Evolutionary conservation across 306 rosid genomes (phyloP).

Genomic region (Quercus gilva): DNA sequence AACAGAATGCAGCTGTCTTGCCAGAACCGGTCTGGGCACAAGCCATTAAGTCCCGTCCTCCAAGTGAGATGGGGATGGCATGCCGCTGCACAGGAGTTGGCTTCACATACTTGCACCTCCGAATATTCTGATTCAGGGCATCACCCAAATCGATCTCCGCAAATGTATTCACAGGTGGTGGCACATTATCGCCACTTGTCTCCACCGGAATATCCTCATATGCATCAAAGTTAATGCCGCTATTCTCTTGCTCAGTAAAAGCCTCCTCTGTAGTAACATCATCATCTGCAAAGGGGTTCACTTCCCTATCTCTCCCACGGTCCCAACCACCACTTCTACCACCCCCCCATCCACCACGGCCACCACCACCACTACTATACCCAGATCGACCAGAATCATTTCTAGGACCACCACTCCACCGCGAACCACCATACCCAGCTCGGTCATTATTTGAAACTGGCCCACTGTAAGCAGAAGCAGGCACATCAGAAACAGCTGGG

Average conservation of each 20-base stretch:
- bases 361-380: constrained; percentile 38
- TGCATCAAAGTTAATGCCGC: constrained; percentile 77
- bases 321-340: constrained; percentile 64
- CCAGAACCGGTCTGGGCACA: constrained; percentile 96
- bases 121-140: constrained; percentile 66
- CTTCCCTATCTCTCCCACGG: constrained; percentile 68
- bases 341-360: constrained; percentile 54
- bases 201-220: constrained; percentile 90
- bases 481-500: constrained; percentile 35
- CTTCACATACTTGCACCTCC: constrained; percentile 77
- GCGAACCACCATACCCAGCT: constrained; percentile 38
- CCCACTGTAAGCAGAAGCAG: constrained; percentile 44
- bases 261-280: constrained; percentile 46
- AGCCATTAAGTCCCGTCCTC: constrained; percentile 83
- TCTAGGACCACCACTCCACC: constrained; percentile 47
- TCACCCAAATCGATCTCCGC: constrained; percentile 89
- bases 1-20: constrained; percentile 90
- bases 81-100: constrained; percentile 92
- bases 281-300: constrained; percentile 64
- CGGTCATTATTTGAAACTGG: constrained; percentile 35
- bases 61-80: constrained; percentile 82
- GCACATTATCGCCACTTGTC: constrained; percentile 76
- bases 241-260: constrained; percentile 51
- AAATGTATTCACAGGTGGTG: constrained; percentile 74
- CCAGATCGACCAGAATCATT: constrained; percentile 51